phyloP scores from a whole-genome alignment of 2,329 filamentous ascomycete species.

The Teratosphaeria nubilosa region DNA sequence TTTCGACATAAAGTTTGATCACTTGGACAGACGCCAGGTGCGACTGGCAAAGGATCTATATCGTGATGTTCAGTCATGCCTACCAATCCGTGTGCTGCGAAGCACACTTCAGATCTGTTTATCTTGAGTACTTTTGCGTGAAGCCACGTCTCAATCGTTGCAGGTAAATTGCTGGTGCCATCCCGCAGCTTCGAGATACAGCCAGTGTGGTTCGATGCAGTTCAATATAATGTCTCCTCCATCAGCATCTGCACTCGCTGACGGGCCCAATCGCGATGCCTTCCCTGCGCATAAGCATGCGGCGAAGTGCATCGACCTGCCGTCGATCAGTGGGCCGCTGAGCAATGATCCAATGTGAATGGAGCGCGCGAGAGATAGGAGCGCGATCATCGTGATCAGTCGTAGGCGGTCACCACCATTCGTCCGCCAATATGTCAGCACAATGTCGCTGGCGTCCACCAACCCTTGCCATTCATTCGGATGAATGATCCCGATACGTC shows the following conservation, averaged over 20 bases:
- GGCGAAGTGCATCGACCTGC: background rate
- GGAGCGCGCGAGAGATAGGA: background rate
- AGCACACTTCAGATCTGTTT: too few relatives aligned
- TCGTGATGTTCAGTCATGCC: background rate
- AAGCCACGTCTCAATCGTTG: too few relatives aligned
- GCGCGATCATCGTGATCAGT: background rate
- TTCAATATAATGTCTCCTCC: too few relatives aligned
- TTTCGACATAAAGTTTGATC: background rate
- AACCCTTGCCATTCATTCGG: background rate
- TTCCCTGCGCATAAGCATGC: background rate
- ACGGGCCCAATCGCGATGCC: too few relatives aligned
- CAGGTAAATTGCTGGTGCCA: too few relatives aligned
- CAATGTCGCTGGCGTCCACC: background rate
- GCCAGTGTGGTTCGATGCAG: too few relatives aligned
- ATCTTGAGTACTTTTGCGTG: too few relatives aligned
- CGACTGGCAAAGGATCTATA: background rate
- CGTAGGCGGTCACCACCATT: background rate
- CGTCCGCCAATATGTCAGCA: background rate
- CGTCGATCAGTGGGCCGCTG: background rate
- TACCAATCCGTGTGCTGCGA: too few relatives aligned
- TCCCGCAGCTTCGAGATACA: too few relatives aligned
- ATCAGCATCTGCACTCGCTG: too few relatives aligned
- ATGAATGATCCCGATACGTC: background rate
- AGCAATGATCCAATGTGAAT: background rate
- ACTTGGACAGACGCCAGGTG: background rate